These are phyloP conservation scores for Arthrobotrys megalospora DNA, from an alignment of 2,329 filamentous ascomycete species.

Conservation along the genomic window DNA sequence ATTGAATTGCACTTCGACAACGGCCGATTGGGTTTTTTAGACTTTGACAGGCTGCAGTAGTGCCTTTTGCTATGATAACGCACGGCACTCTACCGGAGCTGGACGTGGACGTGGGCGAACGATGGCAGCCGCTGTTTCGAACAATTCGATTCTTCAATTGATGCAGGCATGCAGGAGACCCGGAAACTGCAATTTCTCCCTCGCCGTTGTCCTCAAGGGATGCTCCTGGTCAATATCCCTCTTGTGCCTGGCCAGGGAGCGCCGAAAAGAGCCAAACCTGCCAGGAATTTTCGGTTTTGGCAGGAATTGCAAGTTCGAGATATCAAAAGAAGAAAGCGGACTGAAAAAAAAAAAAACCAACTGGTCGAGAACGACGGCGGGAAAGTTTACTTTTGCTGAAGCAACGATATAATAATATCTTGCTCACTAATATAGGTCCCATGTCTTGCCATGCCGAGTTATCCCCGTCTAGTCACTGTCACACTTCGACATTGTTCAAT, in stretches of 20 bases:
- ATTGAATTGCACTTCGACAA: not conserved
- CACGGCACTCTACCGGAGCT: not conserved
- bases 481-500: not conserved
- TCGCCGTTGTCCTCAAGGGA: constrained; percentile 5
- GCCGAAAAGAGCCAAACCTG: constrained; percentile 30
- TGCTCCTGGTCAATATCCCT: constrained; percentile 25
- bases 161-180: constrained; percentile 13
- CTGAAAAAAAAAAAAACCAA: not conserved
- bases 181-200: constrained; percentile 22
- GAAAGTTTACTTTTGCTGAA: constrained; percentile 23
- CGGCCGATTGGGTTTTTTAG: constrained; percentile 14
- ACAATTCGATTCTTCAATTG: not conserved
- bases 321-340: constrained; percentile 37
- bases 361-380: constrained; percentile 16
- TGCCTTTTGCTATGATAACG: not conserved
- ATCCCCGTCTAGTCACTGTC: constrained; percentile 17
- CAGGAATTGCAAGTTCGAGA: constrained; percentile 4
- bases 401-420: constrained; percentile 6
- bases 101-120: not conserved
- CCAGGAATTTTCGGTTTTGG: constrained; percentile 45
- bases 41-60: constrained; percentile 30
- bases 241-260: constrained; percentile 28
- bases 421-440: constrained; percentile 19
- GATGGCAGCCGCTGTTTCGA: not conserved
- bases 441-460: constrained; percentile 20